A percentile compares a stretch with the other conserved stretches of the same genome.
Evolutionary conservation across 805 yeast genomes (phyloP).

Genomic region (Barnettozyma sp.): DNA sequence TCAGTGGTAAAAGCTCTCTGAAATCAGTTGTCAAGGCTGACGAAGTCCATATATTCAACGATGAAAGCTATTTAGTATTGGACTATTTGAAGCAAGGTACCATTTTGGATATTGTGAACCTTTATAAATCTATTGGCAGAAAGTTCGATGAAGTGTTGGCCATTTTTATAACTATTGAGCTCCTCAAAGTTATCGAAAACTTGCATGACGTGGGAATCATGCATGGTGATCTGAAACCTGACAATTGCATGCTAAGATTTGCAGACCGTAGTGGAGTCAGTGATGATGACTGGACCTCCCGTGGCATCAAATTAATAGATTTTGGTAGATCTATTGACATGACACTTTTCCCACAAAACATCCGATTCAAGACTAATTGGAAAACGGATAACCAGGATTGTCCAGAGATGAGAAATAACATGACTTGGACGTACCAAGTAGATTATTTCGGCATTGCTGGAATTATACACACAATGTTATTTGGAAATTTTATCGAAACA

Average conservation of each 20-base stretch:
- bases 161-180: constrained; percentile 57
- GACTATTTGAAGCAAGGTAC: constrained; percentile 53
- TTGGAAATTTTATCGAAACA: constrained; percentile 56
- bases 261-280: constrained; percentile 23
- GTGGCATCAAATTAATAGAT: constrained; percentile 64
- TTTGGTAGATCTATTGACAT: constrained; percentile 78
- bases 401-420: constrained; percentile 51
- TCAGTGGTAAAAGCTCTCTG: constrained; percentile 23
- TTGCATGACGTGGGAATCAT: constrained; percentile 63
- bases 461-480: constrained; percentile 63
- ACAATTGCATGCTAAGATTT: constrained; percentile 73
- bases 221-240: constrained; percentile 84
- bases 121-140: constrained; percentile 30
- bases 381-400: constrained; percentile 64
- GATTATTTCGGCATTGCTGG: constrained; percentile 83
- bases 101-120: constrained; percentile 57
- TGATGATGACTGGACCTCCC: constrained; percentile 42
- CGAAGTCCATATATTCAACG: constrained; percentile 37
- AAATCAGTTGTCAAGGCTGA: constrained; percentile 43
- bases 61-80: constrained; percentile 23
- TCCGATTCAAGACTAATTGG: constrained; percentile 55
- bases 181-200: constrained; percentile 49
- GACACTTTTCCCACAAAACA: constrained; percentile 42
- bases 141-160: constrained; percentile 54
- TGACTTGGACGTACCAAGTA: constrained; percentile 70